These are phyloP conservation scores for Teratosphaeria gauchensis DNA, from an alignment of 2,329 filamentous ascomycete species.

Conservation along the genomic window DNA sequence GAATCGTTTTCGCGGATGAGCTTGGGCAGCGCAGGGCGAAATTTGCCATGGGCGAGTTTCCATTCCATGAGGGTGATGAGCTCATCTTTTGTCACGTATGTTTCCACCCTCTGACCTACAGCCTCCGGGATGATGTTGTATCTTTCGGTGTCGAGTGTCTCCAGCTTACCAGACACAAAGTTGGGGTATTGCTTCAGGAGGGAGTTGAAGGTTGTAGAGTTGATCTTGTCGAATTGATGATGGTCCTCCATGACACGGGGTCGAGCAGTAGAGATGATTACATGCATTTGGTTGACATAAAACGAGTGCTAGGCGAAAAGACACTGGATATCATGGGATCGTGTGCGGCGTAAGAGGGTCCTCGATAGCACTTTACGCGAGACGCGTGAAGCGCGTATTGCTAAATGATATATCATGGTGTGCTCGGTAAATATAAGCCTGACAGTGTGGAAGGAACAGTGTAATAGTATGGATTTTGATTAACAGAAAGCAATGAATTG, in stretches of 20 bases:
- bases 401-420: not conserved
- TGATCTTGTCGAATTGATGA: slow-evolving; percentile 13
- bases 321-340: not conserved
- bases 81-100: slow-evolving; percentile 46
- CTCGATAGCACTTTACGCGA: not conserved
- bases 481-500: no score
- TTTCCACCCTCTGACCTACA: slow-evolving; percentile 32
- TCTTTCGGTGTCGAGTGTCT: slow-evolving; percentile 51
- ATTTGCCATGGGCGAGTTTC: slow-evolving; percentile 55
- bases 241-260: slow-evolving; percentile 1
- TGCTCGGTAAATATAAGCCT: no score
- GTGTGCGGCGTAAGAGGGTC: not conserved
- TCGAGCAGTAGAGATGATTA: not conserved
- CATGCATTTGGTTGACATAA: not conserved
- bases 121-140: slow-evolving; percentile 43
- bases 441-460: no score
- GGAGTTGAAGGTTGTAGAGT: slow-evolving; percentile 10
- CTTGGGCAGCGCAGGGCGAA: slow-evolving; percentile 36
- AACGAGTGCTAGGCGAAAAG: not conserved
- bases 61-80: slow-evolving; percentile 55
- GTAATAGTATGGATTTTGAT: no score
- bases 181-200: slow-evolving; percentile 18
- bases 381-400: not conserved
- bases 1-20: slow-evolving; percentile 51
- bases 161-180: slow-evolving; percentile 29